Evolutionary conservation across 1,139 yeast species (phyloP).

Genomic region (Candida sp.): DNA sequence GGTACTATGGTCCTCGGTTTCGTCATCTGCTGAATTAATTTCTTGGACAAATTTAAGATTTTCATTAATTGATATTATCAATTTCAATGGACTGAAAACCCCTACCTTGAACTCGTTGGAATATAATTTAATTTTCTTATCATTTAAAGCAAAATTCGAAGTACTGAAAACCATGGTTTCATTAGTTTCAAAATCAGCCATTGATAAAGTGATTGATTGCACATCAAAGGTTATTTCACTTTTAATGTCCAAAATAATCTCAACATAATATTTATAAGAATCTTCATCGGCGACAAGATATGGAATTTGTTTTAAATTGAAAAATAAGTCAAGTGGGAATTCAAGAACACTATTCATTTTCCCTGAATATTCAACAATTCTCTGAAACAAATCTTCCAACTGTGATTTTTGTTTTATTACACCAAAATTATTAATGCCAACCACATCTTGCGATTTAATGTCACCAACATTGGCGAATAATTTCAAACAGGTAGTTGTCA

Average conservation of each 20-base stretch:
- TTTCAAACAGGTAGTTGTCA: slow-evolving; percentile 28
- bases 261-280: slow-evolving; percentile 21
- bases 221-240: slow-evolving; percentile 24
- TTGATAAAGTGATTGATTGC: slow-evolving; percentile 15
- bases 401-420: slow-evolving; percentile 18
- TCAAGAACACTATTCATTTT: slow-evolving; percentile 15
- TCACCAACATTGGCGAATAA: slow-evolving; percentile 26
- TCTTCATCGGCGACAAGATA: slow-evolving; percentile 20
- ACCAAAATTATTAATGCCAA: slow-evolving; percentile 30
- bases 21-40: slow-evolving; percentile 7
- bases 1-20: neutral
- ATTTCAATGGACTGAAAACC: slow-evolving; percentile 17
- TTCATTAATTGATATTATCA: slow-evolving; percentile 17
- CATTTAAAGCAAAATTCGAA: slow-evolving; percentile 8
- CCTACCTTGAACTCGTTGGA: slow-evolving; percentile 24
- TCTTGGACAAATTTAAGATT: slow-evolving; percentile 14
- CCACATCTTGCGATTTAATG: slow-evolving; percentile 9
- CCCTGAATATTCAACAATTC: slow-evolving; percentile 17
- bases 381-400: slow-evolving; percentile 18
- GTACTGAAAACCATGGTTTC: slow-evolving; percentile 2
- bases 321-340: slow-evolving; percentile 27
- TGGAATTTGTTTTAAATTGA: slow-evolving; percentile 23
- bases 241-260: slow-evolving; percentile 19
- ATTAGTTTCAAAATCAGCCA: slow-evolving; percentile 13
- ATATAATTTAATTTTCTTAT: slow-evolving; percentile 16